Evolutionary conservation across 306 rosid genomes (phyloP).

Genomic region (Carpinus viminea): DNA sequence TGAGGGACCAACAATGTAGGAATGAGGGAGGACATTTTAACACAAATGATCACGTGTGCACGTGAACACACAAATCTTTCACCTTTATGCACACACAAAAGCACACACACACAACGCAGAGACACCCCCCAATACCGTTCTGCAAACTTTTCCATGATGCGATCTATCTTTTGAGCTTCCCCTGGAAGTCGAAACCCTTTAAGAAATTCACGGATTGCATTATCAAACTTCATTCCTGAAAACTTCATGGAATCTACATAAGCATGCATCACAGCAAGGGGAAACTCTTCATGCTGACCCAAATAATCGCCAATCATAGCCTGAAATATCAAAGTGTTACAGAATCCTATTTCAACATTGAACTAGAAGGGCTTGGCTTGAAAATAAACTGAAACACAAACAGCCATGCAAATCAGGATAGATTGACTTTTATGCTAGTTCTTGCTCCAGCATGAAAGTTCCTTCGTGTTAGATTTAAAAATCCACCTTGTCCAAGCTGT

Average conservation of each 20-base stretch:
- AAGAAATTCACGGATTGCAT: conserved; percentile 96
- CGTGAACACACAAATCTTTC: conserved; percentile 6
- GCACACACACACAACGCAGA: conserved; percentile 21
- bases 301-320: conserved; percentile 92
- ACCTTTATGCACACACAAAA: background rate
- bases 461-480: conserved; percentile 25
- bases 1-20: conserved; percentile 2
- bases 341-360: conserved; percentile 30
- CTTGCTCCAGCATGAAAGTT: background rate
- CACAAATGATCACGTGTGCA: conserved; percentile 15
- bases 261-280: conserved; percentile 97
- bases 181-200: conserved; percentile 98
- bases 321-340: conserved; percentile 51
- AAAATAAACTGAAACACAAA: background rate
- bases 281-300: conserved; percentile 99
- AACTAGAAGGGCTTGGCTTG: conserved; percentile 15
- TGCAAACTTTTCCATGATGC: conserved; percentile 98
- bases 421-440: background rate
- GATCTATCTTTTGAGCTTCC: conserved; percentile 99
- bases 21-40: background rate
- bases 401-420: background rate
- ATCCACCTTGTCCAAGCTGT: conserved; percentile 84
- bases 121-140: conserved; percentile 59
- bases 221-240: conserved; percentile 86
- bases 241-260: conserved; percentile 92